Base-by-base conservation (phyloP, 495 filamentous ascomycete species). In the Xylaria scruposa region DNA sequence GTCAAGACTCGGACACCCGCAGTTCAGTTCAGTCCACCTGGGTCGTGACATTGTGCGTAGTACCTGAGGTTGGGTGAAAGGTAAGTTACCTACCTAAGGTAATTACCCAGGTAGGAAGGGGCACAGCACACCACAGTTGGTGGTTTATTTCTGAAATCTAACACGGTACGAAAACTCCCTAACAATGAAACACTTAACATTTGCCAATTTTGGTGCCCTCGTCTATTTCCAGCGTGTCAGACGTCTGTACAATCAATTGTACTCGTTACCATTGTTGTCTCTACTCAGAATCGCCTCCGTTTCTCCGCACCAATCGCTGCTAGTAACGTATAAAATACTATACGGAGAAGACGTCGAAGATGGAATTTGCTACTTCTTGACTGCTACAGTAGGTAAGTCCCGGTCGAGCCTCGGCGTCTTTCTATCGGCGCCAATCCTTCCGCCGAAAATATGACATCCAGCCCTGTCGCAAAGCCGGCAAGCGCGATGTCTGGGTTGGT, bases 391-490 rank as follows among this genome's bases (percentile, higher is more conserved):
- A 40, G 44, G 63, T 21, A 56, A 38, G 36, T 56, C 33, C 49
- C 65, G 65, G 65, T 19, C 65, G 21, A 67, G 65, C 21, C 6
- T 67, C 65, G 65, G 65, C 33, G 65, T 26, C 31, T 67, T 38
- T 67, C 9, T 24, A 29, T 49, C 24, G 21, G 13, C 4, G 21
- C 10, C 4, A 42, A 54, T 56, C 65, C 33, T 56, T 42, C 33
- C 19, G 47, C 49, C 49, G 49, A 54, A 36, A 56, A 67, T 40
- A 67, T 44, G n/a, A 67, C n/a, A 54, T 17, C 31, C 17, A 56
- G 49, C 63, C 63, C 46, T 64, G 61, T 29, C 44, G 46, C 46
- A 31, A 53, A 7, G 29, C 63, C 63, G 46, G 8, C 38, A 38
- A 53, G 12, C 12, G 42, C 42, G 13, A 64, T 33, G 47, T 29